Evolutionary conservation across 169 alveolate species (phyloP).

Genomic region (Besnoitia besnoiti): DNA sequence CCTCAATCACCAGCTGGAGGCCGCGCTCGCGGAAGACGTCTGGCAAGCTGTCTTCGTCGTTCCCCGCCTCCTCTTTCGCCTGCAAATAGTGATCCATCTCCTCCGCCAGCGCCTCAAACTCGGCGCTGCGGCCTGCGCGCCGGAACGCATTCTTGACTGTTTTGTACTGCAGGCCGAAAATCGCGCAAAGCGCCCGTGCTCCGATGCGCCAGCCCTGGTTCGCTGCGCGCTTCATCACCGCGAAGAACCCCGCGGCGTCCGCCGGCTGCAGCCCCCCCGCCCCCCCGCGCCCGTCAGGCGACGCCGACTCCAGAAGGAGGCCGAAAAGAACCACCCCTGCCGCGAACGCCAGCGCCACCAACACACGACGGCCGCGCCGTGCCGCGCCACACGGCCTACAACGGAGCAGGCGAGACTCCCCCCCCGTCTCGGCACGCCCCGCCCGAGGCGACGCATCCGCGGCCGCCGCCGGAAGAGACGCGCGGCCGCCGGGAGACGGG

Average conservation of each 20-base stretch:
- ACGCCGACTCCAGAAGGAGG: too few species aligned
- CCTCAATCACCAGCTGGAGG: background rate
- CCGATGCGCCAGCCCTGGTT: slow-evolving; percentile 19
- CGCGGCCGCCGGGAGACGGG: too few species aligned
- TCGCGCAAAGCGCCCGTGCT: background rate
- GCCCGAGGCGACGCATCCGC: too few species aligned
- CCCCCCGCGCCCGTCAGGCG: too few species aligned
- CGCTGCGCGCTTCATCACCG: slow-evolving; percentile 20
- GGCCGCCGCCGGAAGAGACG: too few species aligned
- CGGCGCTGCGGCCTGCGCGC: background rate
- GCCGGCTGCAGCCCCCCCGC: background rate
- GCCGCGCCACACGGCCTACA: too few species aligned
- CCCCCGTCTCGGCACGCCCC: too few species aligned
- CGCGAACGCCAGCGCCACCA: too few species aligned
- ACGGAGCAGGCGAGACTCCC: too few species aligned
- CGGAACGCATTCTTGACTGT: background rate
- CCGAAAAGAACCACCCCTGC: too few species aligned
- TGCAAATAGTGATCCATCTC: background rate
- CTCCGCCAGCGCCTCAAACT: background rate
- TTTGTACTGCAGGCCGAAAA: background rate
- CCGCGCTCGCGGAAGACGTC: background rate
- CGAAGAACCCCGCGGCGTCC: background rate
- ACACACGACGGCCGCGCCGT: too few species aligned
- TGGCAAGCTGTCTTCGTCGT: background rate
- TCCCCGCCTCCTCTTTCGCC: background rate